Conservation (phyloP, 768 basidiomycete species). For the Suillus tomentosus region DNA sequence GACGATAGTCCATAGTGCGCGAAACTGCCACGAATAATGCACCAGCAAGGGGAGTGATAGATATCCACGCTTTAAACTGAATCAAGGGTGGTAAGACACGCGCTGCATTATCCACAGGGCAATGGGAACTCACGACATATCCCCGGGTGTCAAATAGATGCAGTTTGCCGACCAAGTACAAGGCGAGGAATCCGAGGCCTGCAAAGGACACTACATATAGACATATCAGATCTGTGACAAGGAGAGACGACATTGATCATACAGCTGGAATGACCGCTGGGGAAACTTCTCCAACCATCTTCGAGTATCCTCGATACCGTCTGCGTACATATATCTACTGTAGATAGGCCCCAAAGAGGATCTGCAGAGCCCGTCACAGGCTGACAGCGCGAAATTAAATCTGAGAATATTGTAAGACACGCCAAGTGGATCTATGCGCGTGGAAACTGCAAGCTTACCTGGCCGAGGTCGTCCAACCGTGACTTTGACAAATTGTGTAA, state of each 20-base stretch:
- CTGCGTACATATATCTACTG: constrained; percentile 76
- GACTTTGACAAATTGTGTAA: constrained; percentile 84
- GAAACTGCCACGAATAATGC: constrained; percentile 77
- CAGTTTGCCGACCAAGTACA: constrained; percentile 89
- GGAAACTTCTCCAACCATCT: constrained; percentile 91
- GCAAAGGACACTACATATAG: constrained; percentile 75
- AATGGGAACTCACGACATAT: constrained; percentile 50
- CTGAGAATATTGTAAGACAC: constrained; percentile 13
- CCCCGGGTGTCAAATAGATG: constrained; percentile 85
- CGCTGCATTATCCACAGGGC: neutral
- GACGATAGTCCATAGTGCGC: constrained; percentile 92
- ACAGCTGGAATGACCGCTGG: constrained; percentile 89
- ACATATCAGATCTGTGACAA: neutral
- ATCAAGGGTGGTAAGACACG: neutral
- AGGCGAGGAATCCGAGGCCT: constrained; percentile 85
- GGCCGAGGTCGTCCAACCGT: constrained; percentile 90
- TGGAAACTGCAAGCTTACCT: constrained; percentile 41
- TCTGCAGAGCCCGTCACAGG: constrained; percentile 66
- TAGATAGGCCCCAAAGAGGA: constrained; percentile 70
- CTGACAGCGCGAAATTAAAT: constrained; percentile 50
- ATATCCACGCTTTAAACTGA: constrained; percentile 80
- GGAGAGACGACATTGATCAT: constrained; percentile 28
- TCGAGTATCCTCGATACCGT: constrained; percentile 53
- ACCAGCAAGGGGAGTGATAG: constrained; percentile 70
- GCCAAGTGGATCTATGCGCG: neutral